These are phyloP conservation scores for Candida mesenterica DNA, from an alignment of 1,139 yeast species.

Conservation along the genomic window DNA sequence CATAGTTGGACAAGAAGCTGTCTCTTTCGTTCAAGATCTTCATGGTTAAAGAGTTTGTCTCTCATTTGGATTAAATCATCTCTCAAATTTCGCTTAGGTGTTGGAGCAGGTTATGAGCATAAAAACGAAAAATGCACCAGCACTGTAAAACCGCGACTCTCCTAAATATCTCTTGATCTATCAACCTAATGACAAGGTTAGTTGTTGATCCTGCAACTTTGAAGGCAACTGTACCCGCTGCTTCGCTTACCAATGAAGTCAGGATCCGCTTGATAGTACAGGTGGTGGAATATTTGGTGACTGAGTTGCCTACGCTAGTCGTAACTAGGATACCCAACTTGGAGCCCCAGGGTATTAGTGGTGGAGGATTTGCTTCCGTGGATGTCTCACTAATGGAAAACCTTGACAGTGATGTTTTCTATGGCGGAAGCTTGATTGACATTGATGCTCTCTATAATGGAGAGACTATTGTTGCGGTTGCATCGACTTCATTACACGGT, in stretches of 20 bases:
- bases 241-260: slow-evolving; percentile 19
- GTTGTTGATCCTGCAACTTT: slow-evolving; percentile 28
- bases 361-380: not conserved
- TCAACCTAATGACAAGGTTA: slow-evolving; percentile 31
- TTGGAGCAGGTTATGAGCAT: too few species aligned
- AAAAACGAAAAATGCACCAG: too few species aligned
- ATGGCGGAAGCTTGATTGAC: slow-evolving; percentile 12
- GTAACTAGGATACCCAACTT: slow-evolving; percentile 1
- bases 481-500: slow-evolving; percentile 17
- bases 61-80: slow-evolving; percentile 1
- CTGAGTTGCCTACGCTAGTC: not conserved
- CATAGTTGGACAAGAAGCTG: slow-evolving; percentile 67
- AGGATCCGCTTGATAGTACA: slow-evolving; percentile 34
- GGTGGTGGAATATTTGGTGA: slow-evolving; percentile 19
- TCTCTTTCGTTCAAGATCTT: slow-evolving; percentile 51
- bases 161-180: too few species aligned
- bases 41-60: slow-evolving; percentile 17
- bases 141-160: too few species aligned
- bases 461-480: slow-evolving; percentile 17
- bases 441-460: slow-evolving; percentile 22
- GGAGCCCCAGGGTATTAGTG: not conserved
- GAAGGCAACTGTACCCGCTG: slow-evolving; percentile 20
- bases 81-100: slow-evolving; percentile 3
- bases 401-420: slow-evolving; percentile 3
- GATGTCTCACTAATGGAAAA: not conserved